phyloP scores from a whole-genome alignment of 129 eudicot genomes.

The Scalesia atractyloides region DNA sequence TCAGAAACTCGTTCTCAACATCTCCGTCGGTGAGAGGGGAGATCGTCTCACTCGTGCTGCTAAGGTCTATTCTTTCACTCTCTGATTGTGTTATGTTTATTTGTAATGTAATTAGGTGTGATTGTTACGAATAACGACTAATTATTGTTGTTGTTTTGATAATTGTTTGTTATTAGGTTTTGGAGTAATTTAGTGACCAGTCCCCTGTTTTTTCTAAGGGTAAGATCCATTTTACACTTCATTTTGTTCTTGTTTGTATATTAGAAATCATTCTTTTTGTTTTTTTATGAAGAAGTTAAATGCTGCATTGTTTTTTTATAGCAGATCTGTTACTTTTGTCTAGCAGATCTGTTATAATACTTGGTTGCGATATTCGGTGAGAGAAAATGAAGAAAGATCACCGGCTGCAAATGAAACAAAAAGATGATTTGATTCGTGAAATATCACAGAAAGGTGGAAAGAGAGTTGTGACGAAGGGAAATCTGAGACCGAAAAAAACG shows the following conservation, averaged over 20 bases:
- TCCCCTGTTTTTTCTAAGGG: conserved; percentile 26
- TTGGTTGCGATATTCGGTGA: too few relatives aligned
- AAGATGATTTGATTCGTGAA: conserved; percentile 63
- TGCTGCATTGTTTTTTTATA: not conserved
- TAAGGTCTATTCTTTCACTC: not conserved
- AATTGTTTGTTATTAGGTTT: conserved; percentile 10
- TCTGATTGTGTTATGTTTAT: not conserved
- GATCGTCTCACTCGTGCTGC: conserved; percentile 29
- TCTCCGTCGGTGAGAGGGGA: conserved; percentile 25
- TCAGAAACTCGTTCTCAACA: conserved; percentile 28
- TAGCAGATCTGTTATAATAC: too few relatives aligned
- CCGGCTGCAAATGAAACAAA: conserved; percentile 58
- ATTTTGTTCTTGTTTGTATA: not conserved
- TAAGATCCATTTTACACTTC: not conserved
- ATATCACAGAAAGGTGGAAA: conserved; percentile 50
- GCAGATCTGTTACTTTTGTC: too few relatives aligned
- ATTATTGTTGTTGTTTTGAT: not conserved
- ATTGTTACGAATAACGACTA: not conserved
- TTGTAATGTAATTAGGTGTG: not conserved
- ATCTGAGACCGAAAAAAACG: conserved; percentile 49
- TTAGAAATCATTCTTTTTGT: not conserved
- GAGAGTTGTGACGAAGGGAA: conserved; percentile 44
- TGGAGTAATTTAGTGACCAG: conserved; percentile 24
- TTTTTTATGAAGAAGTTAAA: not conserved
- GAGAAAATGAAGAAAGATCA: conserved; percentile 76